phyloP scores from a whole-genome alignment of 805 yeast genomes.

The Ogataea pignaliae region DNA sequence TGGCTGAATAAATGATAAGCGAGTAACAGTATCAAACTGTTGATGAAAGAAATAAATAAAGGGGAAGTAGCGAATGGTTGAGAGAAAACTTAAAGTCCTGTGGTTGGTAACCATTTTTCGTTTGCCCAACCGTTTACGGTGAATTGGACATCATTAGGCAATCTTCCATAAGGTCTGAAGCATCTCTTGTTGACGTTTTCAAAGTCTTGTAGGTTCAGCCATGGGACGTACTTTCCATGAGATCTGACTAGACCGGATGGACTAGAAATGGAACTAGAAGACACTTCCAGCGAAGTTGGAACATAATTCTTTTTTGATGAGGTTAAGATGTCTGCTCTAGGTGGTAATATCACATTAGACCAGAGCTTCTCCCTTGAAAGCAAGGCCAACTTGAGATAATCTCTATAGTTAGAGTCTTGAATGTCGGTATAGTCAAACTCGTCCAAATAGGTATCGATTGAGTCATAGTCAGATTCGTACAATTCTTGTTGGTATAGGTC shows the following conservation, averaged over 20 bases:
- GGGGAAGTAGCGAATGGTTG: too few species aligned
- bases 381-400: conserved; percentile 32
- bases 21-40: too few species aligned
- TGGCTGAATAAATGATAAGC: too few species aligned
- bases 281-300: conserved; percentile 1
- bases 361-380: conserved; percentile 47
- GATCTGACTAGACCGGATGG: conserved; percentile 18
- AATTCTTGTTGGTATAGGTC: conserved; percentile 28
- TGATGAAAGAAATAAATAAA: too few species aligned
- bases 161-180: conserved; percentile 25
- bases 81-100: neutral
- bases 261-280: neutral
- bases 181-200: conserved; percentile 11
- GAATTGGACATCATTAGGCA: conserved; percentile 33
- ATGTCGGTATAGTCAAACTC: conserved; percentile 12
- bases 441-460: conserved; percentile 25
- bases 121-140: conserved; percentile 50
- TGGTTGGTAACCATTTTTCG: conserved; percentile 35
- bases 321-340: conserved; percentile 36
- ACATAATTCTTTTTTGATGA: conserved; percentile 9
- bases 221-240: conserved; percentile 25
- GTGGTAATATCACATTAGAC: conserved; percentile 49
- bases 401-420: conserved; percentile 7
- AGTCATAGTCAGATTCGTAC: conserved; percentile 19
- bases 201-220: conserved; percentile 23